phyloP scores from a whole-genome alignment of 2,329 filamentous ascomycete species.

The Biscogniauxia mediterranea region DNA sequence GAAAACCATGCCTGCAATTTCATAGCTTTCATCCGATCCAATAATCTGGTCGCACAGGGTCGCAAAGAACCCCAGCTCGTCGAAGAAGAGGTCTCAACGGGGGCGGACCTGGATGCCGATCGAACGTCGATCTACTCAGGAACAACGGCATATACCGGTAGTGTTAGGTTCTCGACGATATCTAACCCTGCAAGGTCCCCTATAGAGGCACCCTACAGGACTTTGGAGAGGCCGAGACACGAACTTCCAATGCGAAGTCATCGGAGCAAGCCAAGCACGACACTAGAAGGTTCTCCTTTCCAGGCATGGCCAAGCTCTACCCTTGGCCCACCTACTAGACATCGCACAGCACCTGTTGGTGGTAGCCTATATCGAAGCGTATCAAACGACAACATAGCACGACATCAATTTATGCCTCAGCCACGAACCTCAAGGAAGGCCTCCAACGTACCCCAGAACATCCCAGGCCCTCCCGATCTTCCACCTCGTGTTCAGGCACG shows the following conservation, averaged over 20 bases:
- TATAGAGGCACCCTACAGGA: conserved; percentile 19
- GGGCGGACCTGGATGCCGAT: conserved; percentile 25
- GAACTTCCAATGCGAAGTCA: conserved; percentile 7
- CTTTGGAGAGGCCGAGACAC: conserved; percentile 7
- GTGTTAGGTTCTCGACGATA: conserved; percentile 17
- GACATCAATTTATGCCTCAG: conserved; percentile 45
- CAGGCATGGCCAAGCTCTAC: conserved; percentile 4
- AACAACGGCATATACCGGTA: conserved; percentile 26
- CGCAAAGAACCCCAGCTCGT: conserved; percentile 12
- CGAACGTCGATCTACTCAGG: conserved; percentile 29
- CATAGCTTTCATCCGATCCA: conserved; percentile 57
- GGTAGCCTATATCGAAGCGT: conserved; percentile 15
- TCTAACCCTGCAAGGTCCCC: conserved; percentile 15
- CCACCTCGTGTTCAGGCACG: conserved; percentile 48
- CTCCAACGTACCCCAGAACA: conserved; percentile 33
- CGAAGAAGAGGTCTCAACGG: conserved; percentile 17
- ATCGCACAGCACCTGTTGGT: conserved; percentile 18
- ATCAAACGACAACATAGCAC: conserved; percentile 34
- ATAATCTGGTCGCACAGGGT: conserved; percentile 46
- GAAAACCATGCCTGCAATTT: conserved; percentile 58
- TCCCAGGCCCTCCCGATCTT: conserved; percentile 45
- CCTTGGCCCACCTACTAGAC: conserved; percentile 10
- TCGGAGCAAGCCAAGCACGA: conserved; percentile 3
- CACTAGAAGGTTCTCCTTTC: conserved; percentile 2
- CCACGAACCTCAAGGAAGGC: conserved; percentile 41